Evolutionary conservation across 2,329 filamentous ascomycete genomes (phyloP), one percentile per base, ranked within the genome.

Genomic region (Huntiella omanensis): DNA sequence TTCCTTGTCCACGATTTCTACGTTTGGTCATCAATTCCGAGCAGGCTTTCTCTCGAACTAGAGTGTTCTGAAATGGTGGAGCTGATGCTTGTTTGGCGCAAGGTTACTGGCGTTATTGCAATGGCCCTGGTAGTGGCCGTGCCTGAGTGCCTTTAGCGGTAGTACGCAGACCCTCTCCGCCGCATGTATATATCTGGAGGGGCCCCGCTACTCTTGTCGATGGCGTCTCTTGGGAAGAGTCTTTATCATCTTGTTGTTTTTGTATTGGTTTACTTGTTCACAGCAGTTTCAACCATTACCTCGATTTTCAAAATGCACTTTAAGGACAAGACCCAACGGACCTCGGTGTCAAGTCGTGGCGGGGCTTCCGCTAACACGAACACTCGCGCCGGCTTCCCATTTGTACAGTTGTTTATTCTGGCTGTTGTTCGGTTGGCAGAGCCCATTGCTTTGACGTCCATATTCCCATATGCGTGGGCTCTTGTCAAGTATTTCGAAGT

Each of bases 381-480:
- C 12, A 15, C 19, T 33, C n/a, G 17, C 2, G 17, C 6, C 15
- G 33, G 33, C 4, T 94, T 94, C 57, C 87, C 86, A 3, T 75
- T 81, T 5, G 64, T 76, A 17, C 87, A 95, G 60, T 75, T 94
- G 19, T 86, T 88, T 54, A 64, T 94, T 13, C 72, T 95, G 53
- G 86, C 85, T 60, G 84, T 94, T 68, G 87, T 92, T 58, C 84
- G 87, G 52, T 75, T 95, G 54, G 83, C 86, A 45, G 87, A 95
- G 62, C 87, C 87, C 16, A 88, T 95, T 55, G 86, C 87, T 43
- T 73, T 95, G 52, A 94, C 86, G 1, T 91, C 83, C 57, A 91
- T 94, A 61, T 92, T 88, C 56, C 87, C 87, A 15, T 95, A 94
- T 61, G 83, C 83, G 50, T 92, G 82, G 81, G 73, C 80, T 50